Evolutionary conservation across 441 rosid species (phyloP), one percentile per base, ranked within the genome.

Genomic region (Rhodomyrtus psidioides): DNA sequence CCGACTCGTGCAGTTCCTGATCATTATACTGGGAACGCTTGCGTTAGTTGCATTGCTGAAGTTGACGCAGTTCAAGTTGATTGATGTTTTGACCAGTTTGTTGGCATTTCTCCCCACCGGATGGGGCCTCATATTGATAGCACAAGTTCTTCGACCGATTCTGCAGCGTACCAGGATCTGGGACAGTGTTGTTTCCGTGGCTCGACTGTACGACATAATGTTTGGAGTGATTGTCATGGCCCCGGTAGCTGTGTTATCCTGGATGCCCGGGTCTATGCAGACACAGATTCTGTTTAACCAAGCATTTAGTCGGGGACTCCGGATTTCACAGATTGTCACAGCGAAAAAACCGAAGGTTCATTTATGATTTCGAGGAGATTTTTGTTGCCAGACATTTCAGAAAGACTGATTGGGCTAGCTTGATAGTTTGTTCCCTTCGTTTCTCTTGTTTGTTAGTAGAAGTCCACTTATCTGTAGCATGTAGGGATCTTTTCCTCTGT

Each of bases 191-290:
- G 90, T 95, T 85, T 92, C 98, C 28, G 91, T 95, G 87, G 98
- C 98, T 85, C 93, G 98, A 74, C 84, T 94, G 0, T 96, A 94
- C 54, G 98, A 96, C 58, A 91, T 94, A 82, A 82, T 95, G 94
- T 92, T 95, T 46, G 99, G 98, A 79, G 94, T 95, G 86, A 86
- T 95, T 85, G 93, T 94, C 87, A 92, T 96, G 96, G 90, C 89
- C 65, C 99, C 99, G 9, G 93, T 96, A 82, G 99, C 97, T 46
- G 91, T 95, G 89, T 84, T 96, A 85, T 94, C 98, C 26, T 96
- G 99, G 99, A 91, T 94, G 94, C 99, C 99, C 57, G 99, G 98
- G 75, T 91, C 96, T 13, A 95, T 96, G 99, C 98, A 96, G 92
- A 94, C 98, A 4, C 92, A 98, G 94, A 94, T 96, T 87, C 89